These are phyloP conservation scores for Talinum fruticosum DNA, from an alignment of 148 eudicot genomes.

Conservation along the genomic window DNA sequence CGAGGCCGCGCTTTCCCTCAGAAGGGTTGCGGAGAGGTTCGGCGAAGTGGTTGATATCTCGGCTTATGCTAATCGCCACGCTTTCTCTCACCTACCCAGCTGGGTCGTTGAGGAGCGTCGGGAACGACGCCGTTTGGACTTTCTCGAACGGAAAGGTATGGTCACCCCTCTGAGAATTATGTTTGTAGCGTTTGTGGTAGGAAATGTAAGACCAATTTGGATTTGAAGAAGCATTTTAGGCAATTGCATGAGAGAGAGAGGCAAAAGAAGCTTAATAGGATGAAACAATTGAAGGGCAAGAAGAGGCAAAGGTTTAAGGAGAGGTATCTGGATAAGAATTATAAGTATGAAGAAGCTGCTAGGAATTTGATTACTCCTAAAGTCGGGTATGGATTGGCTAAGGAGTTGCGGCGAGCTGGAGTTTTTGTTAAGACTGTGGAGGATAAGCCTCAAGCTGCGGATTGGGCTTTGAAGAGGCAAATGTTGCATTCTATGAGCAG, in stretches of 20 bases:
- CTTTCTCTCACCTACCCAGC: slow-evolving; percentile 63
- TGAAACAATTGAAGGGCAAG: slow-evolving; percentile 72
- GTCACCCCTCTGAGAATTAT: slow-evolving; percentile 39
- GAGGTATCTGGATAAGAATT: slow-evolving; percentile 49
- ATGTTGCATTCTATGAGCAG: slow-evolving; percentile 60
- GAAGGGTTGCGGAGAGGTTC: slow-evolving; percentile 42
- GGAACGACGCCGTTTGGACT: slow-evolving; percentile 45
- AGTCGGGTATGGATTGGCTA: slow-evolving; percentile 62
- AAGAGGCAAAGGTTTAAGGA: slow-evolving; percentile 64
- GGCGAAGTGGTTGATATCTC: slow-evolving; percentile 59
- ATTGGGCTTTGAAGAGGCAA: slow-evolving; percentile 77
- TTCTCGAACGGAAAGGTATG: slow-evolving; percentile 51
- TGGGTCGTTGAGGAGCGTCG: slow-evolving; percentile 65
- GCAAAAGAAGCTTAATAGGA: slow-evolving; percentile 60
- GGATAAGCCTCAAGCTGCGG: slow-evolving; percentile 92
- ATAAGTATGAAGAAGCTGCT: slow-evolving; percentile 66
- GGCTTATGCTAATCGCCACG: slow-evolving; percentile 81
- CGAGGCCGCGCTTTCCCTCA: slow-evolving; percentile 52
- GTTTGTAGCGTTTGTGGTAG: slow-evolving; percentile 69
- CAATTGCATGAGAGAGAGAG: slow-evolving; percentile 71
- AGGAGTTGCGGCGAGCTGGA: slow-evolving; percentile 70
- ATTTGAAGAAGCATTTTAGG: slow-evolving; percentile 63
- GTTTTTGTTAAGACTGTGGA: slow-evolving; percentile 74
- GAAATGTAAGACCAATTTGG: slow-evolving; percentile 58
- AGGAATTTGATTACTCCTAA: slow-evolving; percentile 51